These are phyloP conservation scores for Lyophyllum shimeji DNA, from an alignment of 768 basidiomycete genomes.

Conservation along the genomic window DNA sequence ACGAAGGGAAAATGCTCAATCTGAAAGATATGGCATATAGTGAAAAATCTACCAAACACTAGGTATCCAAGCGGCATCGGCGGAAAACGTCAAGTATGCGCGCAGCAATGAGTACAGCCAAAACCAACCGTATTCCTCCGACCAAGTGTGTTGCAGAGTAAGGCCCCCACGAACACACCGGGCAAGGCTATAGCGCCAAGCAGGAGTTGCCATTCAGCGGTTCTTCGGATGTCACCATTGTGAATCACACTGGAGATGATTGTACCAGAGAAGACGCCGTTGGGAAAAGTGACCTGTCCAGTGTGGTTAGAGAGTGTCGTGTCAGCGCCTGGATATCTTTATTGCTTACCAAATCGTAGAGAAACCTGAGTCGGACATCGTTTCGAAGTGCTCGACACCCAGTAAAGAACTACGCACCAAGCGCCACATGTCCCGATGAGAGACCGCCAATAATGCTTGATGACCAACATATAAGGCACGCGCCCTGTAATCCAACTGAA, in stretches of 20 bases:
- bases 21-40: conserved; percentile 1
- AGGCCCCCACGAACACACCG: conserved; percentile 52
- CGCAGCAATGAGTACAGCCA: neutral
- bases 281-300: conserved; percentile 64
- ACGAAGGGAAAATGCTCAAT: neutral
- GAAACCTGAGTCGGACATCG: neutral
- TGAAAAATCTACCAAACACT: conserved; percentile 47
- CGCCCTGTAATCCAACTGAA: conserved; percentile 29
- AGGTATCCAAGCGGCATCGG: conserved; percentile 71
- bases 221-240: conserved; percentile 50
- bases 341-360: neutral
- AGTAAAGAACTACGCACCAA: conserved; percentile 41
- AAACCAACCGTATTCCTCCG: conserved; percentile 53
- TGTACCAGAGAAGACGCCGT: conserved; percentile 42
- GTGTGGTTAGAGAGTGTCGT: neutral
- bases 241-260: conserved; percentile 70
- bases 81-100: neutral
- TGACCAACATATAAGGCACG: conserved; percentile 60
- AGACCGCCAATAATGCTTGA: conserved; percentile 65
- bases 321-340: neutral
- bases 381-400: neutral
- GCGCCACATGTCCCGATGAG: conserved; percentile 74
- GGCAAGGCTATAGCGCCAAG: conserved; percentile 62
- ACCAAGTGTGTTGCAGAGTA: conserved; percentile 42
- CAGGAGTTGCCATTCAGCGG: conserved; percentile 71